A percentile compares a stretch with the other conserved stretches of the same genome.
Conservation (phyloP, 495 filamentous ascomycete genomes). For the Rusavskia elegans region DNA sequence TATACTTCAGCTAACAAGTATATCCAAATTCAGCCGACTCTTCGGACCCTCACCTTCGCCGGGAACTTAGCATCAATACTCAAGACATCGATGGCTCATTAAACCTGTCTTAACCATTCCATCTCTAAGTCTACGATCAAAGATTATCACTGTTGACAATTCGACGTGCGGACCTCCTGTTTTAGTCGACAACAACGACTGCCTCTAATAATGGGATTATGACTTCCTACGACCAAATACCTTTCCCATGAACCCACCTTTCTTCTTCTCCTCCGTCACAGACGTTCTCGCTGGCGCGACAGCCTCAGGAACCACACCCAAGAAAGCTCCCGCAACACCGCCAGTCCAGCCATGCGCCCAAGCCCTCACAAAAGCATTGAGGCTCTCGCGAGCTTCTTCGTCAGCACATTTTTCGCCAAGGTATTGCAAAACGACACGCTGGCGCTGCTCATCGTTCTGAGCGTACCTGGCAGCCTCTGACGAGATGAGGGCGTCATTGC, state of each 20-base stretch:
- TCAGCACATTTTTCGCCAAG: slow-evolving; percentile 32
- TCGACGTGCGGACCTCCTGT: no score
- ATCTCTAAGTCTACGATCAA: no score
- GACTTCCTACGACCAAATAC: slow-evolving; percentile 7
- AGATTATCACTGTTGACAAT: no score
- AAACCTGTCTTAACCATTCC: no score
- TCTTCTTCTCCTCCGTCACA: slow-evolving; percentile 5
- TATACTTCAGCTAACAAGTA: no score
- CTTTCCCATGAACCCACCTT: slow-evolving; percentile 4
- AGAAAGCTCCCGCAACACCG: neutral
- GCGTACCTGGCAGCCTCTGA: slow-evolving; percentile 8
- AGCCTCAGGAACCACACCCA: neutral
- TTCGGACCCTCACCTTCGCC: no score
- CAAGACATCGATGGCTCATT: no score
- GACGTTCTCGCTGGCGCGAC: neutral
- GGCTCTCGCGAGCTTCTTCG: slow-evolving; percentile 28
- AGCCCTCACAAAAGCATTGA: slow-evolving; percentile 13
- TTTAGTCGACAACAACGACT: no score
- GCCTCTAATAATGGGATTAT: neutral
- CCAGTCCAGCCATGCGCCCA: slow-evolving; percentile 7
- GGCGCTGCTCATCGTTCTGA: slow-evolving; percentile 24
- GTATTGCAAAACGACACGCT: slow-evolving; percentile 29
- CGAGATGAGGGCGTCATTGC: slow-evolving; percentile 21
- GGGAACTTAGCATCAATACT: no score
- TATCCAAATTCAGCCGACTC: no score